Percentiles rank a stretch among this genome's conserved stretches.
Conservation (phyloP, 106 monocot species). For the Ottelia alismoides region DNA sequence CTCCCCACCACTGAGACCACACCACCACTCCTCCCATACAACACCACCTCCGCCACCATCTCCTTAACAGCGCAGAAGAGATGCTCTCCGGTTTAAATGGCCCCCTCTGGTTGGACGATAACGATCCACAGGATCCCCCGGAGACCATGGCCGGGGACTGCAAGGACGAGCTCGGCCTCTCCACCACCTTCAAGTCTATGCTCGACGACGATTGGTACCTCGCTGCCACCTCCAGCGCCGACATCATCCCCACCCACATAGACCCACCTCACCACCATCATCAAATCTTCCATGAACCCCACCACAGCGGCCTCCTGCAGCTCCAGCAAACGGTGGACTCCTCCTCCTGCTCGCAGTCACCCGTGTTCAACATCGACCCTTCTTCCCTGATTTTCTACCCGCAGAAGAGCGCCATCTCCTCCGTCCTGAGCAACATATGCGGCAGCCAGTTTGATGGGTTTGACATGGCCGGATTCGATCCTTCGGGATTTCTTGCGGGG, state of each 20-base stretch:
- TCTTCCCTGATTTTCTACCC: too few species aligned
- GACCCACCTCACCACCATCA: too few species aligned
- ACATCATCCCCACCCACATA: too few species aligned
- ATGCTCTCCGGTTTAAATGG: slow-evolving; percentile 32
- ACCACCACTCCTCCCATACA: background rate
- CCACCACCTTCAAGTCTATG: slow-evolving; percentile 48
- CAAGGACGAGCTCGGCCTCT: slow-evolving; percentile 32
- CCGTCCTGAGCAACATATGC: slow-evolving; percentile 25
- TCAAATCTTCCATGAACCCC: slow-evolving; percentile 5
- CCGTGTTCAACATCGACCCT: slow-evolving; percentile 19
- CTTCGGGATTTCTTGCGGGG: slow-evolving; percentile 8
- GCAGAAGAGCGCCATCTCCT: slow-evolving; percentile 20
- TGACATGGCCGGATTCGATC: slow-evolving; percentile 14
- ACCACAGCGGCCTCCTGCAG: slow-evolving; percentile 12
- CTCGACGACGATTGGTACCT: slow-evolving; percentile 49
- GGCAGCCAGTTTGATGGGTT: slow-evolving; percentile 28
- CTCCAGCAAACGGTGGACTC: slow-evolving; percentile 10
- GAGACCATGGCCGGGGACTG: slow-evolving; percentile 3
- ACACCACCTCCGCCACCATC: background rate
- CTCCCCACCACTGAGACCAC: background rate
- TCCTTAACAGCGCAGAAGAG: background rate
- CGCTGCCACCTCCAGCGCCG: slow-evolving; percentile 1
- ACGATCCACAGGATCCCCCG: background rate
- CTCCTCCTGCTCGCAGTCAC: slow-evolving; percentile 27
- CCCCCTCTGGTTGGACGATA: slow-evolving; percentile 28